A percentile compares a stretch with the other conserved stretches of the same genome.
Conservation (phyloP, 2,329 filamentous ascomycete genomes). For the Onygenales sp. region DNA sequence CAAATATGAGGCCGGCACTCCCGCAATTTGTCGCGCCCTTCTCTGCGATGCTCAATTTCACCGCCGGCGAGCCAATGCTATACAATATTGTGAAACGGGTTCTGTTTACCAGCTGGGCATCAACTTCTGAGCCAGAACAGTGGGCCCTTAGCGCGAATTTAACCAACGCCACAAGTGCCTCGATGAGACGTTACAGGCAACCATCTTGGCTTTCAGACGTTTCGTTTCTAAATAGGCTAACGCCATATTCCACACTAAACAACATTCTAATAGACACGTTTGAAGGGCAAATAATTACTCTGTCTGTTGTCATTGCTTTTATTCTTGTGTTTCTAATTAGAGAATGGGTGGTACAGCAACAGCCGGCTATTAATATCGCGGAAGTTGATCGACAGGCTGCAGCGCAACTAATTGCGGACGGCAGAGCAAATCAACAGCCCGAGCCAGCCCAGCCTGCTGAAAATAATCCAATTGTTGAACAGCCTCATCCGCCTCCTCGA, state of each 20-base stretch:
- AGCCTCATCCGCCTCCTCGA: background rate
- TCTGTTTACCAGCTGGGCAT: slow-evolving; percentile 25
- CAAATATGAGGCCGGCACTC: slow-evolving; percentile 16
- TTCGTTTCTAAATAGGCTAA: slow-evolving; percentile 46
- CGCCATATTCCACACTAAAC: slow-evolving; percentile 63
- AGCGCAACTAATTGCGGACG: slow-evolving; percentile 35
- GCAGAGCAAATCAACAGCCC: slow-evolving; percentile 16
- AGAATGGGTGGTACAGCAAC: slow-evolving; percentile 97
- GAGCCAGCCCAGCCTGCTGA: background rate
- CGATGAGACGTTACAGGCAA: slow-evolving; percentile 24
- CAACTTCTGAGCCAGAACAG: slow-evolving; percentile 16
- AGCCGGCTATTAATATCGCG: slow-evolving; percentile 80
- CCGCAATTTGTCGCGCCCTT: slow-evolving; percentile 25
- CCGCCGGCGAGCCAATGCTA: slow-evolving; percentile 35
- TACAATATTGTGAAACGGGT: slow-evolving; percentile 39
- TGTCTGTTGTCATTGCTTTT: slow-evolving; percentile 84
- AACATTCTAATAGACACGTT: slow-evolving; percentile 70
- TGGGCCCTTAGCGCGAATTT: slow-evolving; percentile 17
- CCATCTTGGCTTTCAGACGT: slow-evolving; percentile 51
- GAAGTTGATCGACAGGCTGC: slow-evolving; percentile 43
- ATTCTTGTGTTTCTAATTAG: slow-evolving; percentile 94
- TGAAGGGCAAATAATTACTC: slow-evolving; percentile 88
- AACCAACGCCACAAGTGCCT: slow-evolving; percentile 18
- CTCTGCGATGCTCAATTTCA: slow-evolving; percentile 33
- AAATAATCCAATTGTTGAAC: background rate